Evolutionary conservation across 2,329 filamentous ascomycete genomes (phyloP).

Genomic region (Curvularia sp.): DNA sequence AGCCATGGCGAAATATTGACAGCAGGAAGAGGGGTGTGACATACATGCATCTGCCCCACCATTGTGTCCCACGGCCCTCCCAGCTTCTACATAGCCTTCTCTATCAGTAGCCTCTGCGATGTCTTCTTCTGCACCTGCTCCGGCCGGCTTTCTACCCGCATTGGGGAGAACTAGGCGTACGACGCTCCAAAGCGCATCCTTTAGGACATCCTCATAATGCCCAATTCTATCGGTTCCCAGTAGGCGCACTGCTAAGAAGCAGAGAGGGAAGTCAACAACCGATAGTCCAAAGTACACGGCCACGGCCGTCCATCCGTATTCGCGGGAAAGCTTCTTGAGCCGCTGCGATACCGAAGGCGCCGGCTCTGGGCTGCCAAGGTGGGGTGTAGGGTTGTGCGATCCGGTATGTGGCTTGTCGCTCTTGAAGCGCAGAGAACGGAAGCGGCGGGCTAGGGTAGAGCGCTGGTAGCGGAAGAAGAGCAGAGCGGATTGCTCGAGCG

Average conservation of each 20-base stretch:
- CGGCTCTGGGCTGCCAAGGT: slow-evolving; percentile 51
- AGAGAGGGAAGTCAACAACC: slow-evolving; percentile 91
- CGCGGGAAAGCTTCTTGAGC: slow-evolving; percentile 82
- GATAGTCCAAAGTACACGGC: slow-evolving; percentile 89
- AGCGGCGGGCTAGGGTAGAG: slow-evolving; percentile 33
- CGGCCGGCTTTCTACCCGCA: slow-evolving; percentile 59
- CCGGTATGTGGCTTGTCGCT: slow-evolving; percentile 40
- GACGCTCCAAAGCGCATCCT: slow-evolving; percentile 64
- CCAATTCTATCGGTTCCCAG: slow-evolving; percentile 89
- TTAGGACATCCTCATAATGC: slow-evolving; percentile 71
- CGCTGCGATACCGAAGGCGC: slow-evolving; percentile 68
- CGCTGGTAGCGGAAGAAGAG: slow-evolving; percentile 28
- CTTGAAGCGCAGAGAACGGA: slow-evolving; percentile 49
- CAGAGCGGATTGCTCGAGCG: slow-evolving; percentile 26
- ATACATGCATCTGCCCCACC: slow-evolving; percentile 72
- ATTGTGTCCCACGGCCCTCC: slow-evolving; percentile 69
- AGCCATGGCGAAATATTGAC: slow-evolving; percentile 12
- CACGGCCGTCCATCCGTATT: slow-evolving; percentile 93
- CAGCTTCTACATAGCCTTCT: slow-evolving; percentile 54
- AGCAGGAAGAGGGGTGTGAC: slow-evolving; percentile 42
- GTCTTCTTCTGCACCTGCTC: slow-evolving; percentile 53
- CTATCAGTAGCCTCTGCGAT: slow-evolving; percentile 36
- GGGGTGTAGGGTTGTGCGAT: slow-evolving; percentile 48
- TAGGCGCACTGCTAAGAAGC: slow-evolving; percentile 83
- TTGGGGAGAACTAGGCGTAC: slow-evolving; percentile 67